Percentiles rank a stretch among this genome's conserved stretches.
Conservation (phyloP, 495 filamentous ascomycete species). For the Aspergillus ellipticus region DNA sequence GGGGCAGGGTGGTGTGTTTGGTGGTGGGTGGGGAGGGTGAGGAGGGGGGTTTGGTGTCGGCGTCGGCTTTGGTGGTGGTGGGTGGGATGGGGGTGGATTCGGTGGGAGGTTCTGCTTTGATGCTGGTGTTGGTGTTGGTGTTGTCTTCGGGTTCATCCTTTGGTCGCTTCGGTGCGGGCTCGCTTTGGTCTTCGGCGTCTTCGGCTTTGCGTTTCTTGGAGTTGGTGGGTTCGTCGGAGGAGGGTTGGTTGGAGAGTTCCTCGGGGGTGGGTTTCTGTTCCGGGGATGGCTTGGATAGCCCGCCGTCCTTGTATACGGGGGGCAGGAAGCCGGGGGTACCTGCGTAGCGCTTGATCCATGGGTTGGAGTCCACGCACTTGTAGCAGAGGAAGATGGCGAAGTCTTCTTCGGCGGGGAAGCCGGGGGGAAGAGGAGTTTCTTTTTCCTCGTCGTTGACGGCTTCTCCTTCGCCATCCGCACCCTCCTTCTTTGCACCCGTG, state of each 20-base stretch:
- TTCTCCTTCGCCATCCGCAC: constrained; percentile 24
- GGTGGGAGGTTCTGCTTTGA: too few relatives aligned
- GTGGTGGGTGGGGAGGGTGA: constrained; percentile 39
- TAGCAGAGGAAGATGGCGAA: constrained; percentile 92
- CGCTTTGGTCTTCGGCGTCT: constrained; percentile 51
- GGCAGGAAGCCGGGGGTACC: constrained; percentile 76
- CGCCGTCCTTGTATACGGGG: constrained; percentile 52
- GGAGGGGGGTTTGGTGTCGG: too few relatives aligned
- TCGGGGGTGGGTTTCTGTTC: constrained; percentile 2
- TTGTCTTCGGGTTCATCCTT: constrained; percentile 38
- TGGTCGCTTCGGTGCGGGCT: constrained; percentile 54
- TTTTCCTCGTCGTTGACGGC: constrained; percentile 44
- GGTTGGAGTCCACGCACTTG: constrained; percentile 82
- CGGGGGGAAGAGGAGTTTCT: constrained; percentile 64
- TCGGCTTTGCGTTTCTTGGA: constrained; percentile 76
- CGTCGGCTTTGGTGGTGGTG: too few relatives aligned
- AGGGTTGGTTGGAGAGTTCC: not conserved
- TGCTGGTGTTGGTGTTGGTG: constrained; percentile 19
- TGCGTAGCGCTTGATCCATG: constrained; percentile 93
- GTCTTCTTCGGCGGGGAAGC: constrained; percentile 82
- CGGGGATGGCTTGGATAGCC: constrained; percentile 14
- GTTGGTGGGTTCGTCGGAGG: constrained; percentile 17
- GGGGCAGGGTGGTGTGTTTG: constrained; percentile 45
- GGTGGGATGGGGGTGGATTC: too few relatives aligned
- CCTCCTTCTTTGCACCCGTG: constrained; percentile 26